phyloP scores from a whole-genome alignment of 495 filamentous ascomycete species.

The Penicillium macrosclerotiorum region DNA sequence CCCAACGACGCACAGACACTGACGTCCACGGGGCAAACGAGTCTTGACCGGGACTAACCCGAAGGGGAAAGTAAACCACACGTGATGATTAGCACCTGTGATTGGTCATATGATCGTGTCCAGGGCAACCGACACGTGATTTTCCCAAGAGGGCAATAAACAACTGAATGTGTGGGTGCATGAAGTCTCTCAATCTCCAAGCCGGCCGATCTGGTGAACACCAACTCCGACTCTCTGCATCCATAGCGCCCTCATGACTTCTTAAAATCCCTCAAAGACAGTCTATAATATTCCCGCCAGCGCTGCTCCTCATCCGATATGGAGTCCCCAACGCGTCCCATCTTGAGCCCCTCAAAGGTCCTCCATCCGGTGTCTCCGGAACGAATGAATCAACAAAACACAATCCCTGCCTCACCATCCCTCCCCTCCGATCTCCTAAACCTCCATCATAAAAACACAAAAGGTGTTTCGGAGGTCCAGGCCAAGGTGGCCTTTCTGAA shows the following conservation, averaged over 20 bases:
- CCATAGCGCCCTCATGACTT: constrained; percentile 24
- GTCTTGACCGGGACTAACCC: constrained; percentile 14
- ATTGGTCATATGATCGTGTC: constrained; percentile 15
- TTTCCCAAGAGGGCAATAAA: constrained; percentile 31
- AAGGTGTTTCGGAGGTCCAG: constrained; percentile 69
- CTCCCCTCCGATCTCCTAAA: constrained; percentile 44
- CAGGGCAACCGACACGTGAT: constrained; percentile 42
- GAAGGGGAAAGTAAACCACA: constrained; percentile 2
- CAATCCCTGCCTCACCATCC: constrained; percentile 52
- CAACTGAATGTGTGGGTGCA: constrained; percentile 35
- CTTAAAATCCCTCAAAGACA: constrained; percentile 12
- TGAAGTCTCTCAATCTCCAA: constrained; percentile 29
- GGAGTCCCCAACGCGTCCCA: constrained; percentile 42
- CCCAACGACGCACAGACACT: neutral
- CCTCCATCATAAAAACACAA: constrained; percentile 39
- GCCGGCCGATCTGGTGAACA: no score
- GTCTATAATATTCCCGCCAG: constrained; percentile 11
- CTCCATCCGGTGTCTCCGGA: constrained; percentile 76
- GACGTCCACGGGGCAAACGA: neutral
- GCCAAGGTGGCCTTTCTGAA: constrained; percentile 86
- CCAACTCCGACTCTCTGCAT: constrained; percentile 13
- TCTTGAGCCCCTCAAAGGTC: constrained; percentile 56
- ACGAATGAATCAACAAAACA: constrained; percentile 74
- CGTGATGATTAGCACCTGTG: constrained; percentile 16
- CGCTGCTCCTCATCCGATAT: constrained; percentile 35